Evolutionary conservation across 176 grass and related monocot genomes (phyloP).

Genomic region (Guadua angustifolia): DNA sequence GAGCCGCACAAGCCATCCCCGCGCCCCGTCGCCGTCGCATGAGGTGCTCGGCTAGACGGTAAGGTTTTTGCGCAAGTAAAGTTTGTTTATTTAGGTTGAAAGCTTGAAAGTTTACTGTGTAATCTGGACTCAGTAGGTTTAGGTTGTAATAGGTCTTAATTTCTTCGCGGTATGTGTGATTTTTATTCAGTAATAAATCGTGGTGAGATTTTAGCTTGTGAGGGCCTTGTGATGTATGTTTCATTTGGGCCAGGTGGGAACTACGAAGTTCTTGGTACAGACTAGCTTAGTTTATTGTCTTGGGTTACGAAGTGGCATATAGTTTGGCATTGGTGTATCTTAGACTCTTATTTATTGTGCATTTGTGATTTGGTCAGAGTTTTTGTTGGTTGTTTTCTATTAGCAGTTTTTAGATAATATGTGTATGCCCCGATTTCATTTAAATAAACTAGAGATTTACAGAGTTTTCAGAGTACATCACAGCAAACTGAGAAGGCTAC

Average conservation of each 20-base stretch:
- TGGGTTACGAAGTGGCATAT: background rate
- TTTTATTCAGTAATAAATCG: background rate
- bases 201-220: constrained; percentile 3
- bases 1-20: constrained; percentile 58
- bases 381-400: background rate
- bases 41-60: constrained; percentile 38
- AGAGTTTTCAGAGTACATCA: no score
- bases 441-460: no score
- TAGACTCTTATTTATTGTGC: background rate
- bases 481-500: no score
- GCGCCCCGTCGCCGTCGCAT: constrained; percentile 67
- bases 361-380: background rate
- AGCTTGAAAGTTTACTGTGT: background rate
- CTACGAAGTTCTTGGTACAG: background rate
- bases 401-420: no score
- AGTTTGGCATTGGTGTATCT: background rate
- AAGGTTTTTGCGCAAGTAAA: background rate
- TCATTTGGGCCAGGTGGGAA: background rate
- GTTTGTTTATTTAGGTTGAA: background rate
- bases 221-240: background rate
- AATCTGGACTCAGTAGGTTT: background rate
- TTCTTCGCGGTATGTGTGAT: background rate
- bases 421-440: no score
- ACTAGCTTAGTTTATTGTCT: background rate
- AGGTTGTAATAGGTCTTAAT: background rate